Base-by-base conservation (phyloP, 805 yeast species). In the Tetrapisispora nanseiensis region DNA sequence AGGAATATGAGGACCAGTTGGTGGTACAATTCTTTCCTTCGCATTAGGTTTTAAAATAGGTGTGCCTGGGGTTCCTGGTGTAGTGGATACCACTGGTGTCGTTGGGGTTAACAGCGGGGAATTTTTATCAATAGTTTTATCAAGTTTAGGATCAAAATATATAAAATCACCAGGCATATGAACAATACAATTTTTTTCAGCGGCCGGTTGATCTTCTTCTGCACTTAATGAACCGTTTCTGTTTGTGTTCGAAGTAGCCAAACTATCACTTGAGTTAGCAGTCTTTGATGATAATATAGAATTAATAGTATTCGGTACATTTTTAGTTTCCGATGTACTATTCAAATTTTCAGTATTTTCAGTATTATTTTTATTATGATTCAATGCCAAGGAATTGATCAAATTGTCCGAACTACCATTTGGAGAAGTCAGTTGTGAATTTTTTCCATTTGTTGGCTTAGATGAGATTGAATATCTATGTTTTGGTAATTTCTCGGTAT, bases 391-490 rank as follows among this genome's bases (percentile, higher is more conserved):
- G 16, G 8, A 6, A 15, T n/a, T n/a, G 2, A 22, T 8, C 9
- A 37, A 18, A 37, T 22, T 37, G 23, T 37, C 41, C 5, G 37
- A 27, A 15, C 45, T 49, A 11, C 43, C 44, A 23, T 43, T 42
- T 24, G 54, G 50, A n/a, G 56, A 45, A 40, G 47, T 42, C 33
- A 45, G 24, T 33, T 37, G 41, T 38, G 51, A 27, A 30, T 38
- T 23, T 32, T 33, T 40, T 6, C 43, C 49, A 26, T 39, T 44
- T 15, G 26, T 31, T 30, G 80, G 76, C 46, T 72, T 64, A 1
- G 76, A 71, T 35, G 76, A 70, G 40, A 76, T 75, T 1, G 80
- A 75, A n/a, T 78, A 77, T 43, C 82, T 59, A 49, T 76, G 77
- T 38, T 57, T 62, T 2, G 61, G 54, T 1, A 66, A 56, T 47